Conservation (phyloP, 768 basidiomycete genomes). For the Naganishia onofrii region DNA sequence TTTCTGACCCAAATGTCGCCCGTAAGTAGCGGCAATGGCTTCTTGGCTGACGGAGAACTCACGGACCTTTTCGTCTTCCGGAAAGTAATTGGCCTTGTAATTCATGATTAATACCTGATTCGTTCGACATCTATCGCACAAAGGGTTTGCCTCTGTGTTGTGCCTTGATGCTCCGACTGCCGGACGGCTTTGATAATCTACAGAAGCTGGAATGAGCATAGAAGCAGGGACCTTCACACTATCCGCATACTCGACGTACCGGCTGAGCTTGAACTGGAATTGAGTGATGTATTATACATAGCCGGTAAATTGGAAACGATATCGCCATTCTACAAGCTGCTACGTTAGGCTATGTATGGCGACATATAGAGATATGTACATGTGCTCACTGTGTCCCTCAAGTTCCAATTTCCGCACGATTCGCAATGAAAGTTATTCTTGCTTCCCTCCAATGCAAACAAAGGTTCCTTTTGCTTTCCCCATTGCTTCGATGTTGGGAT, state of each 20-base stretch:
- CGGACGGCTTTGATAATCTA: neutral
- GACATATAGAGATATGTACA: neutral
- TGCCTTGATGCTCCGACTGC: neutral
- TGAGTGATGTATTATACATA: conserved; percentile 20
- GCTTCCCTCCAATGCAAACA: conserved; percentile 17
- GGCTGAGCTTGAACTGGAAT: neutral
- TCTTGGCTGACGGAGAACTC: neutral
- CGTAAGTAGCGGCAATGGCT: neutral
- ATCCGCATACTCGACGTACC: neutral
- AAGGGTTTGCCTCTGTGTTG: neutral
- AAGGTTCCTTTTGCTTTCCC: neutral
- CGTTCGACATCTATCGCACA: conserved; percentile 19
- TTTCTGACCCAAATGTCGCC: neutral
- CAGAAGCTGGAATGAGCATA: too few species aligned
- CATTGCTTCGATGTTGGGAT: neutral
- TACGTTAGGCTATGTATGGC: neutral
- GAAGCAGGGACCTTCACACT: neutral
- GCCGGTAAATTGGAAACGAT: conserved; percentile 8
- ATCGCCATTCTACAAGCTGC: neutral
- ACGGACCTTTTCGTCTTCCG: conserved; percentile 23
- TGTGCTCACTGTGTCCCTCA: conserved; percentile 5
- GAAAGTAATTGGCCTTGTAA: conserved; percentile 24
- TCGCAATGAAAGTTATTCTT: conserved; percentile 12
- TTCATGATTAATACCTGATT: conserved; percentile 20
- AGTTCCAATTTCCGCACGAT: conserved; percentile 16